phyloP scores from a whole-genome alignment of 768 basidiomycete genomes.

The Kockovaella imperatae region DNA sequence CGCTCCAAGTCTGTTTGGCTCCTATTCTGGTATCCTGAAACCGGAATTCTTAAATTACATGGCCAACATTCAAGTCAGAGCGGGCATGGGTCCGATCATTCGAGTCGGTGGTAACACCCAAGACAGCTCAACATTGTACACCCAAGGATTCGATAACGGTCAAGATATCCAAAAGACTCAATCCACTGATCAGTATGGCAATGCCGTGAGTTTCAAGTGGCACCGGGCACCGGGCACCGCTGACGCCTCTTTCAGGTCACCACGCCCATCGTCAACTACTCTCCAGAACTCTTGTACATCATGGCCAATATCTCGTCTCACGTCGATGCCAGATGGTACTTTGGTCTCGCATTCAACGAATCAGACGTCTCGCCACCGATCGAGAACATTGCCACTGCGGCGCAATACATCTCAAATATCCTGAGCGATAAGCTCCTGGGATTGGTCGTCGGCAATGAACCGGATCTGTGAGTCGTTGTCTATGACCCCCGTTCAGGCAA shows the following conservation, averaged over 20 bases:
- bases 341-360: conserved; percentile 55
- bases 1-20: conserved; percentile 52
- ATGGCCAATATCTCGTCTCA: conserved; percentile 56
- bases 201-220: neutral
- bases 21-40: conserved; percentile 50
- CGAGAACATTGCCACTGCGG: conserved; percentile 51
- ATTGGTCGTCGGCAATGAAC: conserved; percentile 67
- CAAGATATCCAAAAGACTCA: conserved; percentile 52
- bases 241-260: no score
- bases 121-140: conserved; percentile 55
- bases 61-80: conserved; percentile 60
- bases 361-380: conserved; percentile 44
- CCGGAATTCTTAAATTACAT: conserved; percentile 70
- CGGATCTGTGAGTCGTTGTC: conserved; percentile 54
- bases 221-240: conserved; percentile 18
- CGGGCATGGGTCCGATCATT: conserved; percentile 55
- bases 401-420: conserved; percentile 55
- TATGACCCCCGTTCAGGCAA: neutral
- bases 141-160: conserved; percentile 49
- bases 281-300: conserved; percentile 48
- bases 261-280: conserved; percentile 43
- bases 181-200: conserved; percentile 2
- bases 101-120: conserved; percentile 76
- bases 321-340: conserved; percentile 61
- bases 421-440: conserved; percentile 62